Base-by-base conservation (phyloP, 345 rosid genomes). In the Aquilaria sinensis region DNA sequence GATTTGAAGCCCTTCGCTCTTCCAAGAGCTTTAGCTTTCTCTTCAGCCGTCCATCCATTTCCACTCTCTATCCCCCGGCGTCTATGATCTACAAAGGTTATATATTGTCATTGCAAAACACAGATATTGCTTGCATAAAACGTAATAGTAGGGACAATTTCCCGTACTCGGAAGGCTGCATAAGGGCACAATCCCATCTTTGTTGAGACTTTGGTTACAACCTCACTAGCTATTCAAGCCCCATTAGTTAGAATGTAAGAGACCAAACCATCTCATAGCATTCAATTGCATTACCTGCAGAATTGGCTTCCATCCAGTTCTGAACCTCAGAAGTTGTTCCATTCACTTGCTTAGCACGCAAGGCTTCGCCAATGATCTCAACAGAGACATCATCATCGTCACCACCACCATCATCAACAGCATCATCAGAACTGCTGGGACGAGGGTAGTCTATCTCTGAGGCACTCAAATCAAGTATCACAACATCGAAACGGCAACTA, bases 401-500 rank as follows among this genome's bases (percentile, higher is more conserved):
- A 32, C 48, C 23, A 49, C n/a, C 47, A 43, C 67, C 65, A 64
- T 70, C 75, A 45, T 70, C 73, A 47, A 56, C 46, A 23, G 73
- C 70, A 47, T 52, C 64, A 57, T 77, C 15, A 29, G 43, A 5
- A 37, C 8, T 37, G 43, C 43, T 5, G 43, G 52, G 45, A 31
- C 12, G 16, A 29, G 70, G 70, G 46, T 73, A 73, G 3, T 49
- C 41, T 32, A 37, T 37, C 43, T 37, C 43, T 9, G 43, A 0
- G 5, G 43, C 8, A 37, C 43, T 37, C 43, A 37, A 37, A 48
- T 16, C 32, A 13, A 48, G 52, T 34, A 53, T 9, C 48, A 51
- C 1, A 12, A 53, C 60, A 2, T 54, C 46, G 15, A 60, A 60
- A 13, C 8, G 14, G 49, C 53, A 60, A 47, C n/a, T 53, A 12